Evolutionary conservation across 2,329 filamentous ascomycete genomes (phyloP), one percentile per base, ranked within the genome.

Genomic region (Eurotiales sp.): DNA sequence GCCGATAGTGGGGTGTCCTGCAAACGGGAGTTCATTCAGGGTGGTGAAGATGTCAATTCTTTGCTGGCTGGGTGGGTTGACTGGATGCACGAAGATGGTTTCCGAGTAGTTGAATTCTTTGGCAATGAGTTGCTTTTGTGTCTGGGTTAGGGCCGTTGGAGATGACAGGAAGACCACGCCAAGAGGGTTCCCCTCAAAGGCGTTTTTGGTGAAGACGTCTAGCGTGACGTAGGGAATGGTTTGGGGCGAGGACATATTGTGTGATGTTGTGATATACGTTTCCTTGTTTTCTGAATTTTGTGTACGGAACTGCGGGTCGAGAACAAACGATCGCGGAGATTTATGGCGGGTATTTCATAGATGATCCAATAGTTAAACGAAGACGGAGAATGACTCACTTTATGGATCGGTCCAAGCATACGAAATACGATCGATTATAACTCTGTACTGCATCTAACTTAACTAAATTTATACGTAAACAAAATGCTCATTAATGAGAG

Each of bases 31-130:
- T 61, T 83, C 80, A 10, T 57, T 59, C 7, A 66, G 63, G 0
- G 72, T 70, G 36, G 75, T 75, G 68, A 82, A 82, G 58, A 83
- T 83, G 59, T 81, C 75, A 46, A 82, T 68, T 25, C 47, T 36
- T 34, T 43, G 52, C 21, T 56, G 60, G 19, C 61, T 61, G 27
- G 46, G 51, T n/a, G 42, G 14, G 52, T 44, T 14, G 52, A 53
- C 50, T 8, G 61, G 59, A 50, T 80, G 73, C 15, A 82, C 61
- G 55, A 83, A 81, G 21, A 80, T 76, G 0, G 77, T 80, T 56
- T 83, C 80, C 1, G 78, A 80, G 32, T 79, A 68, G 56, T 82
- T 82, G 69, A 82, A 83, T 56, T 83, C 80, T 27, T 68, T 64
- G 4, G 79, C 77, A 51, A 84, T 76, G 40, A 59, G 62, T 60